Conservation (phyloP, 2,329 filamentous ascomycete species). For the Xylariales sp. region DNA sequence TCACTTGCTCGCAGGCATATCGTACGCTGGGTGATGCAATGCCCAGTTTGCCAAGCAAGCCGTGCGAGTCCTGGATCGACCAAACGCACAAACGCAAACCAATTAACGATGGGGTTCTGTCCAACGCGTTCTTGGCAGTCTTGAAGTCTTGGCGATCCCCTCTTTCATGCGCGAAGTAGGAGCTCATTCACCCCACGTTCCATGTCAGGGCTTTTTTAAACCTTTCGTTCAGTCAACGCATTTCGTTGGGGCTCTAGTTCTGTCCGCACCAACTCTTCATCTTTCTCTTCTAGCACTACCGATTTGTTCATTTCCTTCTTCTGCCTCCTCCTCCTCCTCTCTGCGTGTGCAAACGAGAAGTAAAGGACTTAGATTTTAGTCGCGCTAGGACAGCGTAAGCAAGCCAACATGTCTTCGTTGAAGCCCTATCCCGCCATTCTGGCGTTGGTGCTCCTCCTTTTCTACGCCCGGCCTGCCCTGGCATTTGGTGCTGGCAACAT, state of each 20-base stretch:
- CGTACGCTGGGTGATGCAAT: too few relatives aligned
- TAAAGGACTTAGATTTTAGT: neutral
- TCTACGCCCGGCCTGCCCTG: constrained; percentile 62
- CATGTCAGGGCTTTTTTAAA: too few relatives aligned
- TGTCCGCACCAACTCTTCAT: too few relatives aligned
- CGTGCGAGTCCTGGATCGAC: too few relatives aligned
- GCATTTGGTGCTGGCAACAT: constrained; percentile 91
- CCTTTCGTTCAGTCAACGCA: too few relatives aligned
- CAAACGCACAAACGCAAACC: too few relatives aligned
- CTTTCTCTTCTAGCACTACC: too few relatives aligned
- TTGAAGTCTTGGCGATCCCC: constrained; percentile 7
- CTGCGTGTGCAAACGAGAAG: too few relatives aligned
- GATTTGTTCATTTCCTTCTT: too few relatives aligned
- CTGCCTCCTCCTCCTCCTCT: neutral
- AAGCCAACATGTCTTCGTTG: constrained; percentile 40
- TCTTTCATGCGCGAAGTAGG: constrained; percentile 5
- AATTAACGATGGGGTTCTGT: constrained; percentile 2
- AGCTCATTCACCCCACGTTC: constrained; percentile 7
- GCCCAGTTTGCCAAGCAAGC: too few relatives aligned
- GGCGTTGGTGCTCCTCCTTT: constrained; percentile 57
- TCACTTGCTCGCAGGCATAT: too few relatives aligned
- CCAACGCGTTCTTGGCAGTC: constrained; percentile 6
- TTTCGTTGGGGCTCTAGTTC: too few relatives aligned
- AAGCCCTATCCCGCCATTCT: constrained; percentile 47
- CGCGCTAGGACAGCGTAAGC: constrained; percentile 6